Conservation (phyloP, 441 rosid genomes). For the Croton setiger region DNA sequence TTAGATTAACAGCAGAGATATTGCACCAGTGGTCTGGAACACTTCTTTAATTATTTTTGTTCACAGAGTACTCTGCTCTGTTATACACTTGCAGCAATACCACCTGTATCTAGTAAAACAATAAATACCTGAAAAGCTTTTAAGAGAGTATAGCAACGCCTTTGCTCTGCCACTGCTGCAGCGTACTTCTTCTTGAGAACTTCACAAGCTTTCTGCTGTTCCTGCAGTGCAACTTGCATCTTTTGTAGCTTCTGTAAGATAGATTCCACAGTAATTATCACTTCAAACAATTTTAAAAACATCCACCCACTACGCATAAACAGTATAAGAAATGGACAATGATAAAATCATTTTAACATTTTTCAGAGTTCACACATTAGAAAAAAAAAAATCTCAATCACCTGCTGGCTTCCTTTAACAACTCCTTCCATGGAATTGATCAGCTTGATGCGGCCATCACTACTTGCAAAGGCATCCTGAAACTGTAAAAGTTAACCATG, state of each 20-base stretch:
- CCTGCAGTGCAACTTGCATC: slow-evolving; percentile 48
- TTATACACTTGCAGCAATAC: not conserved
- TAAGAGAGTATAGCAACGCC: slow-evolving; percentile 44
- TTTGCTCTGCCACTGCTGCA: slow-evolving; percentile 62
- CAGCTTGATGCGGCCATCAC: slow-evolving; percentile 62
- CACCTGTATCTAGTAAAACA: not conserved
- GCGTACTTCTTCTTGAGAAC: slow-evolving; percentile 46
- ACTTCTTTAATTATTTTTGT: not conserved
- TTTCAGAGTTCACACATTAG: not conserved
- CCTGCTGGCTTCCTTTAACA: slow-evolving; percentile 79
- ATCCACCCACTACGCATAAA: not conserved
- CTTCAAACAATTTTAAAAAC: slow-evolving; percentile 2
- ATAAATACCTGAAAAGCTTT: slow-evolving; percentile 60
- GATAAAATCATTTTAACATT: not conserved
- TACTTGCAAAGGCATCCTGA: slow-evolving; percentile 66
- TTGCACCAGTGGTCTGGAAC: not conserved
- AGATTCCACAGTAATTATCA: slow-evolving; percentile 11
- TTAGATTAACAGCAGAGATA: not conserved
- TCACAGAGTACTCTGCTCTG: not conserved
- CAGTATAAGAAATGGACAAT: not conserved
- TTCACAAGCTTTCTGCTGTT: slow-evolving; percentile 57
- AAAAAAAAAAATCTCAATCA: slow-evolving; percentile 23
- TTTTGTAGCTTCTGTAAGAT: slow-evolving; percentile 68
- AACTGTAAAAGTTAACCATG: slow-evolving; percentile 39
- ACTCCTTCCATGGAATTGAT: slow-evolving; percentile 83